A percentile compares a stretch with the other conserved stretches of the same genome.
These are phyloP conservation scores for Neurospora crassa DNA, from an alignment of 2,329 filamentous ascomycete genomes.

Conservation along the genomic window DNA sequence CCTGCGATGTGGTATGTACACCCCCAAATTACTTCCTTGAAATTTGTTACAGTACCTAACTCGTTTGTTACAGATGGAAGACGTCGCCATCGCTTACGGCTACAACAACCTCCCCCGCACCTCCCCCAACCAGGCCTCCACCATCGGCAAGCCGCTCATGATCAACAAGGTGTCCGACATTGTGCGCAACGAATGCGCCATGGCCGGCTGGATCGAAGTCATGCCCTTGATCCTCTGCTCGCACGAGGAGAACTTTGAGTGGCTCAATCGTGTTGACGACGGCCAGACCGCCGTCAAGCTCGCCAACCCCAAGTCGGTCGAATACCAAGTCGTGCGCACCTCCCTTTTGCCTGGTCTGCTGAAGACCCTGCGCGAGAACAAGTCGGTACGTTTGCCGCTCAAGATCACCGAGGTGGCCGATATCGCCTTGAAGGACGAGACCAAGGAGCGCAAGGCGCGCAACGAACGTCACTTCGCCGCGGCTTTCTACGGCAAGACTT, in stretches of 20 bases:
- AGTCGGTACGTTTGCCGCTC: constrained; percentile 77
- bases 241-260: constrained; percentile 95
- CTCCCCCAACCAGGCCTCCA: constrained; percentile 77
- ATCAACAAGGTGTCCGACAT: constrained; percentile 96
- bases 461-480: constrained; percentile 97
- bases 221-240: constrained; percentile 95
- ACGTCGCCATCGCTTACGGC: constrained; percentile 90
- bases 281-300: constrained; percentile 74
- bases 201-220: constrained; percentile 94
- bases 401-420: constrained; percentile 89
- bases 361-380: constrained; percentile 92
- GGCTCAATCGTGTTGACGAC: constrained; percentile 85
- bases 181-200: constrained; percentile 76
- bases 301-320: constrained; percentile 84
- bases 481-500: constrained; percentile 87
- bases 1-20: constrained; percentile 72
- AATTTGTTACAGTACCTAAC: too few species aligned
- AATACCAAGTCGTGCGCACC: constrained; percentile 90
- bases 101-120: constrained; percentile 91
- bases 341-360: constrained; percentile 77
- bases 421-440: constrained; percentile 81
- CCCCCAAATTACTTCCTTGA: too few species aligned
- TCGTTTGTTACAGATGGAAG: constrained; percentile 65
- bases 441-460: constrained; percentile 67
- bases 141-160: constrained; percentile 74